Conservation (phyloP, 495 filamentous ascomycete species). For the Xylaria palmicola region DNA sequence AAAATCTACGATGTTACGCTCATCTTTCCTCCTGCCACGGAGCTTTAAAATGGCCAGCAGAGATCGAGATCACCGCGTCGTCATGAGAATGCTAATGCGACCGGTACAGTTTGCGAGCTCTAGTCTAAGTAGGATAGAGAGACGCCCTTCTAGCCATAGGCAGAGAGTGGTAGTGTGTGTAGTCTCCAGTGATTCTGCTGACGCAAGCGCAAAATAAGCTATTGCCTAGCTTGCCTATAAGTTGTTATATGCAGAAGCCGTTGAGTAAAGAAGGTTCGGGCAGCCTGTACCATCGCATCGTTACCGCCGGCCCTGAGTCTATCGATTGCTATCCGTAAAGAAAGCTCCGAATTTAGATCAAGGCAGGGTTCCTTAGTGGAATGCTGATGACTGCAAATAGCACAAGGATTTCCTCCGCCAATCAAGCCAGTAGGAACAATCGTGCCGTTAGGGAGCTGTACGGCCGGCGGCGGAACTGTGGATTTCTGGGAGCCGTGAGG, state of each 20-base stretch:
- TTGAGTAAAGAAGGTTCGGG: slow-evolving; percentile 2
- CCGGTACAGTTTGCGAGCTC: background rate
- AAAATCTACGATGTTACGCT: background rate
- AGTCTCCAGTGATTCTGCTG: background rate
- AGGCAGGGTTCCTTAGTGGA: slow-evolving; percentile 27
- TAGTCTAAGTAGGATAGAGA: background rate
- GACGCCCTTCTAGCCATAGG: background rate
- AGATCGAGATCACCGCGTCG: background rate
- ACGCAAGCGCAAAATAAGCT: background rate
- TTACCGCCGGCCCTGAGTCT: slow-evolving; percentile 17
- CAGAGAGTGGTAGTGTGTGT: background rate
- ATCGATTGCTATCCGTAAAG: slow-evolving; percentile 32
- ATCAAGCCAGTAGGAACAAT: slow-evolving; percentile 4
- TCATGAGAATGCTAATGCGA: background rate
- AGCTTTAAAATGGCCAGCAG: background rate
- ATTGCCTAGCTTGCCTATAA: background rate
- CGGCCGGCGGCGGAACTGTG: background rate
- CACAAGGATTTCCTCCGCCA: slow-evolving; percentile 22
- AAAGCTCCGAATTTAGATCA: slow-evolving; percentile 30
- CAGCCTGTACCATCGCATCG: background rate
- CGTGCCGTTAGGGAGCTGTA: slow-evolving; percentile 13
- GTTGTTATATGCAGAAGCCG: slow-evolving; percentile 15
- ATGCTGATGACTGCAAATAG: slow-evolving; percentile 34
- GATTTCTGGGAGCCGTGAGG: background rate
- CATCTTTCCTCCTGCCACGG: background rate